Percentiles rank a stretch among this genome's conserved stretches.
phyloP scores from a whole-genome alignment of 805 yeast genomes.

The Kodamaea fukazawae region DNA sequence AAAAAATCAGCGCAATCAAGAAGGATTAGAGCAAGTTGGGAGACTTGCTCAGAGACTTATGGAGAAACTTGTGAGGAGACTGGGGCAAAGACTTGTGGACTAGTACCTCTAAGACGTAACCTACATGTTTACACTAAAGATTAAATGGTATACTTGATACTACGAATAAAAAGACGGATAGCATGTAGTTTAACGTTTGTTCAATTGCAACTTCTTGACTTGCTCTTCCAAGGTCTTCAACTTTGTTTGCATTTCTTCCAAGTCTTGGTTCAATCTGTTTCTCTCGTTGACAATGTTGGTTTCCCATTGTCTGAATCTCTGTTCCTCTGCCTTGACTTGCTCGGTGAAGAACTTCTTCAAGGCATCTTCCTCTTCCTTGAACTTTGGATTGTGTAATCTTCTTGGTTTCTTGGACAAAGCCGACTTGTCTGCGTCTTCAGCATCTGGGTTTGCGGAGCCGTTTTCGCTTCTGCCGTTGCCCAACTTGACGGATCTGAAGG shows the following conservation, averaged over 20 bases:
- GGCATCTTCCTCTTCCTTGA: conserved; percentile 93
- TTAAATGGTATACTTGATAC: background rate
- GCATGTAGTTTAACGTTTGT: conserved; percentile 23
- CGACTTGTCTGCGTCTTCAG: conserved; percentile 22
- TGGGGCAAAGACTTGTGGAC: no score
- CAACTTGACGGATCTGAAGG: conserved; percentile 70
- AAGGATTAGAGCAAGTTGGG: no score
- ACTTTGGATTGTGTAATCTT: conserved; percentile 76
- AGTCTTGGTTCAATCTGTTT: conserved; percentile 87
- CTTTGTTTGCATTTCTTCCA: conserved; percentile 82
- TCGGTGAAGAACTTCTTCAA: conserved; percentile 93
- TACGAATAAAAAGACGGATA: background rate
- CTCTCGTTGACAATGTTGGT: conserved; percentile 93
- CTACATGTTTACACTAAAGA: background rate
- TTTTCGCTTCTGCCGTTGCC: conserved; percentile 33
- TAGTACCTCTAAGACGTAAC: no score
- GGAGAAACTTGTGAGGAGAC: no score
- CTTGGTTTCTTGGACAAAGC: conserved; percentile 46
- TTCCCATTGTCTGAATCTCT: conserved; percentile 98
- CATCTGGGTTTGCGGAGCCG: conserved; percentile 15
- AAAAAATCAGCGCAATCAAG: no score
- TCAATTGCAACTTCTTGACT: conserved; percentile 55
- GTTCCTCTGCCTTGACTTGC: conserved; percentile 93
- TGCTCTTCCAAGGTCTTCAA: conserved; percentile 73
- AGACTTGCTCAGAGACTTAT: no score